phyloP scores from a whole-genome alignment of 202 grass and related monocot species.

The Schoenoplectus triqueter region DNA sequence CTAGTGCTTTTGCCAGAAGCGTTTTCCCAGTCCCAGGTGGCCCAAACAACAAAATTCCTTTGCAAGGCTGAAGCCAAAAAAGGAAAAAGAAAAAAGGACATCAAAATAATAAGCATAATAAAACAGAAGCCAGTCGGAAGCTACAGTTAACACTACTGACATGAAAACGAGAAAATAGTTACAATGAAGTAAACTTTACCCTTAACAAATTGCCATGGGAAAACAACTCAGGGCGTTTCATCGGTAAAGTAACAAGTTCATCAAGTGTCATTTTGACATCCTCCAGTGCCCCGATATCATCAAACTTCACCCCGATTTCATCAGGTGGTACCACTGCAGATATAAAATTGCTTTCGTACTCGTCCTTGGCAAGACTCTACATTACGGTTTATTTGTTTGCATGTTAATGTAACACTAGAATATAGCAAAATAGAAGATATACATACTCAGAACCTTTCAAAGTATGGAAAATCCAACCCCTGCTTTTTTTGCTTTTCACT shows the following conservation, averaged over 20 bases:
- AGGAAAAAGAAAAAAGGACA: not conserved
- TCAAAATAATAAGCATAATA: not conserved
- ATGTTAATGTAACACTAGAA: slow-evolving; percentile 1
- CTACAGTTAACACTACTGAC: not conserved
- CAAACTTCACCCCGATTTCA: slow-evolving; percentile 97
- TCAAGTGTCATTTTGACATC: slow-evolving; percentile 91
- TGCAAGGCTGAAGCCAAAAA: slow-evolving; percentile 76
- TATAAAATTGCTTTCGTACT: slow-evolving; percentile 90
- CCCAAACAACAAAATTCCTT: slow-evolving; percentile 95
- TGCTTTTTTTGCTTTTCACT: slow-evolving; percentile 5
- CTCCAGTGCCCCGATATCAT: slow-evolving; percentile 97
- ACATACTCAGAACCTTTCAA: not conserved
- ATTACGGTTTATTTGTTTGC: slow-evolving; percentile 34
- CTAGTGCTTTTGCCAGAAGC: slow-evolving; percentile 96
- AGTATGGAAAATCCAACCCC: not conserved
- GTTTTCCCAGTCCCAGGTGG: slow-evolving; percentile 98
- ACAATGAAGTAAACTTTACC: slow-evolving; percentile 46
- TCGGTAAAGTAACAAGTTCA: slow-evolving; percentile 94
- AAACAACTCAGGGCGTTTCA: slow-evolving; percentile 97
- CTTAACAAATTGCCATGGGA: slow-evolving; percentile 89
- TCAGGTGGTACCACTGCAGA: slow-evolving; percentile 79
- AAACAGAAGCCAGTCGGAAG: not conserved
- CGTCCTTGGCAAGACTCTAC: slow-evolving; percentile 90
- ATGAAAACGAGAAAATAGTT: slow-evolving; percentile 39
- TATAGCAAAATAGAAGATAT: slow-evolving; percentile 27